phyloP scores from a whole-genome alignment of 225 moss, liverwort and hornwort species.

The Sphagnum contortum region DNA sequence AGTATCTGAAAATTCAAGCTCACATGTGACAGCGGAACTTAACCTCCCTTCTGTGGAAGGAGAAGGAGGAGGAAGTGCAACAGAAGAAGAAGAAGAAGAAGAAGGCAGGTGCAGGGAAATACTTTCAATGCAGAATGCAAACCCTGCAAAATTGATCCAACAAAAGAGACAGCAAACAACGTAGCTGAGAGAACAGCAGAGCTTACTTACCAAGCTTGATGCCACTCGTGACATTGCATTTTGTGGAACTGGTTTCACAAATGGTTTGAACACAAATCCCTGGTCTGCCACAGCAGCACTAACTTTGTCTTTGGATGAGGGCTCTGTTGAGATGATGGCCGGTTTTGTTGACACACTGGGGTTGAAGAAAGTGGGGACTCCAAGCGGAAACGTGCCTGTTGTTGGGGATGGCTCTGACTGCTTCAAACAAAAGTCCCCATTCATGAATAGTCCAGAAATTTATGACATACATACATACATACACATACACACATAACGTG shows the following conservation, averaged over 20 bases:
- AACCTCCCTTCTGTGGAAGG: too few species aligned
- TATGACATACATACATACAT: too few species aligned
- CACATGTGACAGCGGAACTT: too few species aligned
- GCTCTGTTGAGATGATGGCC: conserved; percentile 24
- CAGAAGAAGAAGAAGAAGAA: too few species aligned
- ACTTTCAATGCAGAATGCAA: too few species aligned
- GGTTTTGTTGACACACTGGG: conserved; percentile 14
- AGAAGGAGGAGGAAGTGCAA: too few species aligned
- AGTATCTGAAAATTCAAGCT: too few species aligned
- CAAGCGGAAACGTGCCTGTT: conserved; percentile 71
- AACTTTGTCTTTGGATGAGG: conserved; percentile 32
- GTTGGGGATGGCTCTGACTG: conserved; percentile 97
- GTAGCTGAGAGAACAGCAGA: background rate
- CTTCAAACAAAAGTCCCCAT: background rate
- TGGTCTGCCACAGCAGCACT: conserved; percentile 21
- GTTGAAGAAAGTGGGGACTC: conserved; percentile 30
- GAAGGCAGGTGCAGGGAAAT: too few species aligned
- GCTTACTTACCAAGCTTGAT: conserved; percentile 38
- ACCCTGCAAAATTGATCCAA: too few species aligned
- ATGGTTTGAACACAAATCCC: conserved; percentile 80
- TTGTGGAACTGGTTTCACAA: conserved; percentile 48
- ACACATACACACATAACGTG: too few species aligned
- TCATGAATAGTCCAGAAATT: too few species aligned
- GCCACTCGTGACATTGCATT: conserved; percentile 53
- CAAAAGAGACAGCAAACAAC: too few species aligned